Base-by-base conservation (phyloP, 2,329 filamentous ascomycete genomes). In the Penicillium sp. region DNA sequence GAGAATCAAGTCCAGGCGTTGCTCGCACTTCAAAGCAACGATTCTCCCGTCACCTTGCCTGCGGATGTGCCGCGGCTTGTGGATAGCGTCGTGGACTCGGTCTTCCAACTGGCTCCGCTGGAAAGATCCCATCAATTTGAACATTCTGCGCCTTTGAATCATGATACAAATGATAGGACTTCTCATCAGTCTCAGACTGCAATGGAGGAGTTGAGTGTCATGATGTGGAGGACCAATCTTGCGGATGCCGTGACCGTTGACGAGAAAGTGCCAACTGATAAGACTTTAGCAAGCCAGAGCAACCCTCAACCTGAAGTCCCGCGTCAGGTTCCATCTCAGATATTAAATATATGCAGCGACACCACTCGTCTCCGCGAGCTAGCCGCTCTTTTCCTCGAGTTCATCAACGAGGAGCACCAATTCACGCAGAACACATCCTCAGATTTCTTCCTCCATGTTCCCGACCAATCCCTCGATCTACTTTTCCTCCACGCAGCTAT, bases 141-240 rank as follows among this genome's bases (percentile, higher is more conserved):
- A 32, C 29, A 32, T 5, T 2, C 13, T 13, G 13, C 13, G 5
- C 13, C 29, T 32, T 32, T 15, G 13, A 5, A 32, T n/a, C 2
- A 32, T 32, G 29, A n/a, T 2, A 6, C 13, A n/a, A n/a, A 32
- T n/a, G 29, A n/a, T n/a, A 13, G 29, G 2, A 6, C 29, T n/a
- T n/a, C 29, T n/a, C 13, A 15, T 32, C 49, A 51, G 43, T 52
- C 49, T 29, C 35, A 7, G 10, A 47, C 41, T 23, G 44, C 45
- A 27, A 52, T 52, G 49, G 49, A 52, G 23, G 49, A 52, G 7
- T 23, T 52, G 10, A 52, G 49, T 32, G 44, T 52, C 6, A 52
- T 52, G 49, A 47, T 52, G 49, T 52, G 49, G 49, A 44, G 49
- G 8, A 52, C 49, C 8, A 52, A 52, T 27, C 49, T 52, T 20